phyloP scores from a whole-genome alignment of 352 stramenopile genomes.

The Phytophthora litchii region DNA sequence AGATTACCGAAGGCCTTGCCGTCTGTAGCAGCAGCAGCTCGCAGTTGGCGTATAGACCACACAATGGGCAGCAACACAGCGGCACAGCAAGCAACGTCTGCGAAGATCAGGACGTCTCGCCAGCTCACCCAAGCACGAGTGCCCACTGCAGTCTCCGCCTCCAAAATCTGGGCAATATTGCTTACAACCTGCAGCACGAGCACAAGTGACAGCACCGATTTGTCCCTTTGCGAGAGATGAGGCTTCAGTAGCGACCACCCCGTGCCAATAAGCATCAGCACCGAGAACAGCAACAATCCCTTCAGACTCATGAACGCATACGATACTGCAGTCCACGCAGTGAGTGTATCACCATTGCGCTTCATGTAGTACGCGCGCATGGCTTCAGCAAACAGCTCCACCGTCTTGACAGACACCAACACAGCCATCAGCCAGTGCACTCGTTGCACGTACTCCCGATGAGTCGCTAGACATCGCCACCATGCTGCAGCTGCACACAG shows the following conservation, averaged over 20 bases:
- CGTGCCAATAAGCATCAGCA: slow-evolving; percentile 97
- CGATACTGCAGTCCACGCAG: slow-evolving; percentile 93
- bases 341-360: slow-evolving; percentile 90
- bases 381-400: slow-evolving; percentile 94
- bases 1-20: slow-evolving; percentile 90
- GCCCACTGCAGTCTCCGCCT: slow-evolving; percentile 83
- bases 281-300: slow-evolving; percentile 96
- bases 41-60: slow-evolving; percentile 92
- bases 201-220: slow-evolving; percentile 94
- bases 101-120: slow-evolving; percentile 93
- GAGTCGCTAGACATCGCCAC: slow-evolving; percentile 62
- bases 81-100: slow-evolving; percentile 97
- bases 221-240: slow-evolving; percentile 93
- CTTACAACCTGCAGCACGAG: slow-evolving; percentile 93
- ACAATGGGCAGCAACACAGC: slow-evolving; percentile 97
- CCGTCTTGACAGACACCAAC: slow-evolving; percentile 92
- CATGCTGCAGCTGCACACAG: slow-evolving; percentile 57
- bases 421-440: slow-evolving; percentile 97
- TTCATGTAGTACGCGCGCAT: slow-evolving; percentile 97
- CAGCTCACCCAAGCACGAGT: slow-evolving; percentile 71
- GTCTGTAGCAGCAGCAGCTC: slow-evolving; percentile 82
- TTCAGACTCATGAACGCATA: slow-evolving; percentile 97
- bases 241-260: slow-evolving; percentile 98
- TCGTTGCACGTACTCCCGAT: slow-evolving; percentile 69
- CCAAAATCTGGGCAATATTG: slow-evolving; percentile 93